Base-by-base conservation (phyloP, 140 eudicot species). In the Stevia rebaudiana region DNA sequence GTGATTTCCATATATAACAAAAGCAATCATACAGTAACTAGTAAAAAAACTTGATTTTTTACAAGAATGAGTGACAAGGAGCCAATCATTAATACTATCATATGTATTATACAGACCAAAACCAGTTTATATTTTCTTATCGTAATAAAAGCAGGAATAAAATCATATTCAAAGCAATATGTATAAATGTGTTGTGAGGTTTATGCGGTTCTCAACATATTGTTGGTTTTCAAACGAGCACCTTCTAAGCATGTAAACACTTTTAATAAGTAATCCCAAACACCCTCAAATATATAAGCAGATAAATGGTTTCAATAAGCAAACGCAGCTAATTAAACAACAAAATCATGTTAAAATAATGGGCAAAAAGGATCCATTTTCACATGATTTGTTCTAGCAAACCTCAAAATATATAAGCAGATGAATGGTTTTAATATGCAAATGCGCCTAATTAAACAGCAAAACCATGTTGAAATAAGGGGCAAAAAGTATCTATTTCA, bases 351-450 rank as follows among this genome's bases (percentile, higher is more conserved):
- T 19, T 12, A 48, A 48, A 17, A 18, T 9, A 19, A 7, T 25
- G 5, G 25, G 30, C 55, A 48, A 48, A 18, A 23, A 9, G 39
- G 12, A 23, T 53, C 37, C 59, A 23, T 11, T 30, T 21, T 52
- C 17, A 52, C 10, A 30, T 30, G 3, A 55, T 3, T 25, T 56
- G 25, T 56, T 35, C 95, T 95, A 22, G 94, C 84, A 21, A 69
- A 30, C 3, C n/a, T n/a, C n/a, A n/a, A n/a, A n/a, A n/a, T n/a
- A n/a, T n/a, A n/a, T 33, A 33, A 49, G 5, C 56, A 52, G 5
- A 21, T 47, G 17, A 22, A 23, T 16, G 3, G 36, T 10, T 23
- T 22, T 4, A 52, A 21, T n/a, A 47, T 6, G 53, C 16, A 43
- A 43, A 5, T 12, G 43, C 2, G 31, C 11, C 41, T 36, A 2